Evolutionary conservation across 2,329 filamentous ascomycete genomes (phyloP), one percentile per base, ranked within the genome.

Genomic region (Claviceps humidiphila): DNA sequence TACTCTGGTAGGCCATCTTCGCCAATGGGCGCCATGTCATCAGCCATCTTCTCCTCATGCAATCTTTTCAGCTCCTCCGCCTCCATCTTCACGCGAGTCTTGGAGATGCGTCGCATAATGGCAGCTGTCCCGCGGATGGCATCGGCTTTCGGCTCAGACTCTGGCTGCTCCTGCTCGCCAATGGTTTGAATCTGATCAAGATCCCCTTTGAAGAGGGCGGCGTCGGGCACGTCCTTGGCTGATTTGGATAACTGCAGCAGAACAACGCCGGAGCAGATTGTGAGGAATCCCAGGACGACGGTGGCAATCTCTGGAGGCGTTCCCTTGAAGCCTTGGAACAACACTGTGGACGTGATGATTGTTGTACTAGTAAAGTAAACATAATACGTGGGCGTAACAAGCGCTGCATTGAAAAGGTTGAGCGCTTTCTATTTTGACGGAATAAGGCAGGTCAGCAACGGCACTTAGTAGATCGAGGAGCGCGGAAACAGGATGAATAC

Each of bases 331-430:
- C 93, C 93, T 57, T 82, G 84, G 69, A 97, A 97, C 2, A 98
- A 74, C 47, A 98, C 83, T 3, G 90, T 87, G 0, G 91, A 96
- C 5, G 90, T 94, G 59, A 97, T 80, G 58, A 98, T 96, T 20
- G 93, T 97, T 5, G 89, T 86, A 60, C 85, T 95, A 41, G 93
- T 98, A 66, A 98, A 98, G 73, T 94, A 91, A 58, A 98, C 93
- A 67, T 98, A 98, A 71, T 98, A 98, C 2, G 93, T 98, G 0
- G 93, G 93, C 0, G 93, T 98, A 54, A 98, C 93, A 58, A 98
- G 78, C 7, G 93, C 91, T 40, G 93, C 93, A 63, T 98, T 97
- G 75, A 91, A 97, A 49, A 98, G 70, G 64, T 98, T 97, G 53
- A 97, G 77, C 5, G 93, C 93, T 96, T 98, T 98, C 90, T 97